phyloP scores from a whole-genome alignment of 371 early-diverging fungal genomes.

The Saksenaea vasiformis region DNA sequence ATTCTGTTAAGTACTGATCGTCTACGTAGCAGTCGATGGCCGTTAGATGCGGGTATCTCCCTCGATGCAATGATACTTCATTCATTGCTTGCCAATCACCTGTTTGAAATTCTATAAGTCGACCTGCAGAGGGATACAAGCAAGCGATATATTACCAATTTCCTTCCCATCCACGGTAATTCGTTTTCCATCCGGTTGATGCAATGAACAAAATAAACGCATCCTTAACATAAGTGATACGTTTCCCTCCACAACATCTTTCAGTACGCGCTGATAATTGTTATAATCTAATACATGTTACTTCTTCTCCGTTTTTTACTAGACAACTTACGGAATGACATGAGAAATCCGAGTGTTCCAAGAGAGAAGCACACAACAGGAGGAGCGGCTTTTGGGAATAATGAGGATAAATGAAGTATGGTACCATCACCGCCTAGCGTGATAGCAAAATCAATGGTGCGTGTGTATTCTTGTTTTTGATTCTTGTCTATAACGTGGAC shows the following conservation, averaged over 20 bases:
- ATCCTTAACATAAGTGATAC: constrained; percentile 71
- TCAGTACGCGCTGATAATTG: constrained; percentile 60
- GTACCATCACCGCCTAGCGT: constrained; percentile 98
- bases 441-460: constrained; percentile 82
- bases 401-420: constrained; percentile 83
- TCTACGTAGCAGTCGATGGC: constrained; percentile 80
- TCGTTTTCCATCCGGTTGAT: constrained; percentile 53
- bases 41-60: constrained; percentile 82
- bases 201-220: constrained; percentile 74
- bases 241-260: constrained; percentile 61
- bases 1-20: constrained; percentile 80
- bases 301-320: background rate
- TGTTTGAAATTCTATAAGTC: constrained; percentile 4
- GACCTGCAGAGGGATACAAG: background rate
- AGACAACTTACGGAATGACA: constrained; percentile 69
- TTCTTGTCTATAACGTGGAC: constrained; percentile 54
- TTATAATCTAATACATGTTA: constrained; percentile 73
- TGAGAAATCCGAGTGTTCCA: constrained; percentile 91
- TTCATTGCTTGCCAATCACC: constrained; percentile 78
- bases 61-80: constrained; percentile 88
- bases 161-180: constrained; percentile 46
- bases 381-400: constrained; percentile 81
- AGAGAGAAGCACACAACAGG: constrained; percentile 91
- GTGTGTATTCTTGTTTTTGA: constrained; percentile 51
- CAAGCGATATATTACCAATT: constrained; percentile 30